Conservation (phyloP, 495 filamentous ascomycete genomes). For the Umbilicaria muhlenbergii region DNA sequence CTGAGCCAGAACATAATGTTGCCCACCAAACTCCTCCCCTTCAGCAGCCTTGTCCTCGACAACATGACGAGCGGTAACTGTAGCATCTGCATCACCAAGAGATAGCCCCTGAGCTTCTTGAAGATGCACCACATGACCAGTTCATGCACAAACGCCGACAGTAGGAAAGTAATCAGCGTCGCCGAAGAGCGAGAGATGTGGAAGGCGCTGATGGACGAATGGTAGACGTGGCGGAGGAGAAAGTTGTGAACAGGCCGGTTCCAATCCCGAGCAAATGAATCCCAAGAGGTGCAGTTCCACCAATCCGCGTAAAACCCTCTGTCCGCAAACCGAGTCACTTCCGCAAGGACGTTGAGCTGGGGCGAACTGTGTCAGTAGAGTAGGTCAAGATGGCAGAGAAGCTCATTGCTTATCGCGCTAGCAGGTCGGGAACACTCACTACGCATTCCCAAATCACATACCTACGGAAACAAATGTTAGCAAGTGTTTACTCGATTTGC, state of each 20-base stretch:
- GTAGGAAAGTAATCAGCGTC: slow-evolving; percentile 57
- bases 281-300: slow-evolving; percentile 38
- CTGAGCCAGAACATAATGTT: slow-evolving; percentile 66
- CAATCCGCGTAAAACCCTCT: slow-evolving; percentile 63
- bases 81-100: slow-evolving; percentile 53
- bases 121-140: slow-evolving; percentile 66
- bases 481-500: no score
- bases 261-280: slow-evolving; percentile 60
- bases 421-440: slow-evolving; percentile 8
- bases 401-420: background rate
- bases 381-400: background rate
- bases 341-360: slow-evolving; percentile 53
- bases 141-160: slow-evolving; percentile 56
- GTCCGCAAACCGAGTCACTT: slow-evolving; percentile 61
- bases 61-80: slow-evolving; percentile 51
- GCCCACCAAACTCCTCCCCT: slow-evolving; percentile 40
- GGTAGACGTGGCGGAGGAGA: slow-evolving; percentile 58
- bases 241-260: slow-evolving; percentile 59
- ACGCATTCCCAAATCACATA: slow-evolving; percentile 74
- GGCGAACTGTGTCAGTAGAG: background rate
- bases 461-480: slow-evolving; percentile 27
- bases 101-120: slow-evolving; percentile 57
- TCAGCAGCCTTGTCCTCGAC: slow-evolving; percentile 45
- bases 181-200: slow-evolving; percentile 51
- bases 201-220: slow-evolving; percentile 54